Evolutionary conservation across 23 red algal species (phyloP), one percentile per base, ranked within the genome.

Genomic region (Chondrus crispus): DNA sequence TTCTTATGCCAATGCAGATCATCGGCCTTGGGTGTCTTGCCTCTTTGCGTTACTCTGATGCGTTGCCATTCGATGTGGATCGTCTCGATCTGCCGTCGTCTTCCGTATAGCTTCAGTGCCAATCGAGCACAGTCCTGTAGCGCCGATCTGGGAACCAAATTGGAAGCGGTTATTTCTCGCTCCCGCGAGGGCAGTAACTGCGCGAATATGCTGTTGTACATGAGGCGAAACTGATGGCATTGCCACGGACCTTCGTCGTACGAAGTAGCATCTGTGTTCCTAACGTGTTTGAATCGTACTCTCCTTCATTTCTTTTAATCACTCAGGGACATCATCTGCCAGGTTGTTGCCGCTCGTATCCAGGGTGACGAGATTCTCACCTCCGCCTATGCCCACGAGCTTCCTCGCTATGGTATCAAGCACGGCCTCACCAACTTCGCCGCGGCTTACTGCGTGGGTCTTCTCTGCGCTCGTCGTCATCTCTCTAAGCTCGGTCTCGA

Each of bases 361-460:
- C 69, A 75, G 53, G 97, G 97, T 55, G 97, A 99, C 60, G 87
- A 99, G 71, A 78, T 99, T 14, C 78, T 99, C 19, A 90, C 90
- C 20, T 85, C 91, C 49, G 97, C 97, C 29, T 99, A 99, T 63
- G 93, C 97, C 36, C 97, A 99, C 57, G 97, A 99, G 82, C 97
- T 99, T 10, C 97, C 97, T 41, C 91, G 95, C 40, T 99, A 99
- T 62, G 97, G 97, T 51, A 92, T 99, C 29, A 96, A 91, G 90
- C 80, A 95, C 24, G 97, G 97, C 9, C 84, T 99, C 47, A 99
- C 97, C 26, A 99, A 99, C 84, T 99, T 88, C 71, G 90, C 97
- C 20, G 93, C 97, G 26, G 97, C 97, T 4, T 99, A 99, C 74
- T 92, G 90, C 62, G 93, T 93, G 7, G 97, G 97, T 29, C 85